phyloP scores from a whole-genome alignment of 345 rosid species.

The Brassica rapa region DNA sequence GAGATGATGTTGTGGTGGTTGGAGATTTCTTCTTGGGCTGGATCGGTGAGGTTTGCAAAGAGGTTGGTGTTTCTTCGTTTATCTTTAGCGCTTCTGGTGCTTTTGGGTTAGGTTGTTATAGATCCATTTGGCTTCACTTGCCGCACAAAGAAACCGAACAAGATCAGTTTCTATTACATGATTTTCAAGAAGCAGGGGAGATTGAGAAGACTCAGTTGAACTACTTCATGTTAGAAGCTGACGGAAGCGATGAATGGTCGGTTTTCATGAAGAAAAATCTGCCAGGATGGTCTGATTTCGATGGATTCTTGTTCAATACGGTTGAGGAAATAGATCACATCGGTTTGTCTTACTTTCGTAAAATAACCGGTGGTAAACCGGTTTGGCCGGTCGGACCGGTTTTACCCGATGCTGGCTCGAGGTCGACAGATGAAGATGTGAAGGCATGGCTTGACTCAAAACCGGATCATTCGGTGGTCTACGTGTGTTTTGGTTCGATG shows the following conservation, averaged over 20 bases:
- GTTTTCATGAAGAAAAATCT: constrained; percentile 46
- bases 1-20: constrained; percentile 43
- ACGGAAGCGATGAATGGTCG: constrained; percentile 60
- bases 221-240: constrained; percentile 45
- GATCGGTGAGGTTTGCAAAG: constrained; percentile 56
- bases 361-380: constrained; percentile 44
- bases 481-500: constrained; percentile 68
- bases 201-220: constrained; percentile 55
- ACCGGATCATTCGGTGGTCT: constrained; percentile 58
- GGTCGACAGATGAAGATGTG: constrained; percentile 35
- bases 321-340: constrained; percentile 56
- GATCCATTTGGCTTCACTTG: constrained; percentile 56
- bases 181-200: constrained; percentile 56
- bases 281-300: constrained; percentile 50
- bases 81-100: constrained; percentile 47
- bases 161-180: constrained; percentile 51
- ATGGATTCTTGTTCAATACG: constrained; percentile 65
- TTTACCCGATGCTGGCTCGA: constrained; percentile 23
- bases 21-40: constrained; percentile 69
- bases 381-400: constrained; percentile 70
- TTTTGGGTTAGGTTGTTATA: constrained; percentile 55
- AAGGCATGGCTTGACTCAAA: constrained; percentile 63
- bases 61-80: constrained; percentile 53
- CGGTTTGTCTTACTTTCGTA: constrained; percentile 54
- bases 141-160: constrained; percentile 41